phyloP scores from a whole-genome alignment of 2,329 filamentous ascomycete species.

The Microthyrium microscopicum region DNA sequence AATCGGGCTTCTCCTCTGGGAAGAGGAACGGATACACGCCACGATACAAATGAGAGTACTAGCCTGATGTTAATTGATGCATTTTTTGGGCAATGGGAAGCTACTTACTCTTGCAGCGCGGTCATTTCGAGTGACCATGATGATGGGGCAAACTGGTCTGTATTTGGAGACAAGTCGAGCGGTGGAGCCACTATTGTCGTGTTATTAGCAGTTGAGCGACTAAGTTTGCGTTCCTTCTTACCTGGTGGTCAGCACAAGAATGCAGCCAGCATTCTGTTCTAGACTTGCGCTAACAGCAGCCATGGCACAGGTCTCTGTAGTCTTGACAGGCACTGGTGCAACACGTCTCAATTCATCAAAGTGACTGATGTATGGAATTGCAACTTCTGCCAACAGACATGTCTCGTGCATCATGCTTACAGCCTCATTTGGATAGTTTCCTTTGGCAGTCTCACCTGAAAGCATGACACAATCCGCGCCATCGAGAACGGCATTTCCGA shows the following conservation, averaged over 20 bases:
- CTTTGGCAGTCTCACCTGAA: slow-evolving; percentile 98
- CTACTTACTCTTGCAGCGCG: slow-evolving; percentile 53
- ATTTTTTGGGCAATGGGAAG: slow-evolving; percentile 1
- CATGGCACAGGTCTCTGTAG: slow-evolving; percentile 91
- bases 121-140: slow-evolving; percentile 90
- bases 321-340: slow-evolving; percentile 66
- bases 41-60: slow-evolving; percentile 87
- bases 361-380: slow-evolving; percentile 89
- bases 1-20: slow-evolving; percentile 86
- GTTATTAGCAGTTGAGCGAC: slow-evolving; percentile 11
- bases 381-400: slow-evolving; percentile 89
- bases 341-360: slow-evolving; percentile 89
- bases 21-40: slow-evolving; percentile 97
- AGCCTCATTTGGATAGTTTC: slow-evolving; percentile 79
- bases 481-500: slow-evolving; percentile 94
- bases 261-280: slow-evolving; percentile 90
- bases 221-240: slow-evolving; percentile 20
- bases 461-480: slow-evolving; percentile 99
- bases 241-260: slow-evolving; percentile 89
- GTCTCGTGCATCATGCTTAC: slow-evolving; percentile 98
- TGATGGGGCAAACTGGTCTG: slow-evolving; percentile 94
- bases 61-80: background rate
- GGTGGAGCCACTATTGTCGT: slow-evolving; percentile 54
- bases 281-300: slow-evolving; percentile 88
- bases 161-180: slow-evolving; percentile 96